phyloP scores from a whole-genome alignment of 257 asterid genomes.

The Echium plantagineum region DNA sequence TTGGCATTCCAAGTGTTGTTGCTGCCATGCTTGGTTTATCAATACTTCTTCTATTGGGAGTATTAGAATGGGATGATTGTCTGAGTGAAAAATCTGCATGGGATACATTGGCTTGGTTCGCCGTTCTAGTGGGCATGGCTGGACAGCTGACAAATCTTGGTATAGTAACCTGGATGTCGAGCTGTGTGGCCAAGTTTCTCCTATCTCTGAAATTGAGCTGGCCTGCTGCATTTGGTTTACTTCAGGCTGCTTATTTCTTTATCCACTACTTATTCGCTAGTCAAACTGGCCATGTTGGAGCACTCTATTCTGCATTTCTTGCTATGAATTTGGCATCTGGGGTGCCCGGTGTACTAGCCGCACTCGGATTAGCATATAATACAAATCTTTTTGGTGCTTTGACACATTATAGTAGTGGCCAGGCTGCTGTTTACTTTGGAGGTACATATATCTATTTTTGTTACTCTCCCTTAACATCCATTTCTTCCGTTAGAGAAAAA shows the following conservation, averaged over 20 bases:
- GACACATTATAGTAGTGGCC: slow-evolving; percentile 97
- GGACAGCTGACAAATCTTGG: slow-evolving; percentile 80
- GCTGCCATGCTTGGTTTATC: slow-evolving; percentile 98
- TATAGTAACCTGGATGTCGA: slow-evolving; percentile 81
- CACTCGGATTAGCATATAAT: slow-evolving; percentile 76
- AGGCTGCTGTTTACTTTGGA: slow-evolving; percentile 93
- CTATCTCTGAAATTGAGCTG: slow-evolving; percentile 70
- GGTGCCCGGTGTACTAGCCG: slow-evolving; percentile 76
- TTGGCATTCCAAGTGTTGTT: slow-evolving; percentile 83
- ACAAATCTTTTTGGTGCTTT: slow-evolving; percentile 87
- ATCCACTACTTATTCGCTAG: slow-evolving; percentile 94
- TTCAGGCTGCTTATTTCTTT: slow-evolving; percentile 75
- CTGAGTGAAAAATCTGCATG: slow-evolving; percentile 65
- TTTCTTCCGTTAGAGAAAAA: too few species aligned
- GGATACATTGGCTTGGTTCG: slow-evolving; percentile 49
- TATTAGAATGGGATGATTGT: slow-evolving; percentile 90
- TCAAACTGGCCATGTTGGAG: slow-evolving; percentile 94
- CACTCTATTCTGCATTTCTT: slow-evolving; percentile 83
- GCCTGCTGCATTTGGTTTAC: slow-evolving; percentile 85
- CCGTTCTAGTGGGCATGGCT: slow-evolving; percentile 97
- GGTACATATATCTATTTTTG: slow-evolving; percentile 25
- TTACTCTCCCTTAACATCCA: too few species aligned
- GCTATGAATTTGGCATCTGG: slow-evolving; percentile 94
- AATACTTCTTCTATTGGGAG: slow-evolving; percentile 62
- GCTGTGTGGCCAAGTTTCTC: slow-evolving; percentile 56